These are phyloP conservation scores for Fusarium sulawesiense DNA, from an alignment of 2,329 filamentous ascomycete genomes.

Conservation along the genomic window DNA sequence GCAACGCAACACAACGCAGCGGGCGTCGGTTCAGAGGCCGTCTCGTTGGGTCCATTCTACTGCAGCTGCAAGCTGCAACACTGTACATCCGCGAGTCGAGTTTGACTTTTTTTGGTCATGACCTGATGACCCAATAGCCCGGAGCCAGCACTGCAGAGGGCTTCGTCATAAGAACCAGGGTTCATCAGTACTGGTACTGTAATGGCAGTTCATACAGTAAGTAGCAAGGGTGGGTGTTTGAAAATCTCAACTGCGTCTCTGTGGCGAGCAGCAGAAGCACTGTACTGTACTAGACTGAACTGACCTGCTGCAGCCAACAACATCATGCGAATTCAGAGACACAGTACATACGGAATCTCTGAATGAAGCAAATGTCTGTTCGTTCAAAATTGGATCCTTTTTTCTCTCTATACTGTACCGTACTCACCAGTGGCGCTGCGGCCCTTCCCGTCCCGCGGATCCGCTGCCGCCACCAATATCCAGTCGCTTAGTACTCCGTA, in stretches of 20 bases:
- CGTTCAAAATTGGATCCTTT: conserved; percentile 18
- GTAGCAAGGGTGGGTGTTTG: conserved; percentile 5
- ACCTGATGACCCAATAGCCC: conserved; percentile 32
- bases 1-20: background rate
- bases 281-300: background rate
- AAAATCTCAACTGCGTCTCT: background rate
- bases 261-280: background rate
- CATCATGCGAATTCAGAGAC: conserved; percentile 4
- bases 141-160: conserved; percentile 25
- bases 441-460: conserved; percentile 44
- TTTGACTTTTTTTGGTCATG: conserved; percentile 15
- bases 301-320: background rate
- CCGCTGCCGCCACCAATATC: conserved; percentile 36
- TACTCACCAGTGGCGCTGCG: conserved; percentile 38
- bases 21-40: conserved; percentile 7
- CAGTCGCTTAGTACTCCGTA: conserved; percentile 3
- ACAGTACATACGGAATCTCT: background rate
- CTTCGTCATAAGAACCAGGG: conserved; percentile 30
- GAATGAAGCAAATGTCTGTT: conserved; percentile 14
- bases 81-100: conserved; percentile 43
- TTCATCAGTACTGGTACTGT: background rate
- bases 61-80: conserved; percentile 40
- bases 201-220: background rate
- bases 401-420: background rate
- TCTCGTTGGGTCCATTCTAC: conserved; percentile 23